Base-by-base conservation (phyloP, 805 yeast species). In the Candida manassasensis region DNA sequence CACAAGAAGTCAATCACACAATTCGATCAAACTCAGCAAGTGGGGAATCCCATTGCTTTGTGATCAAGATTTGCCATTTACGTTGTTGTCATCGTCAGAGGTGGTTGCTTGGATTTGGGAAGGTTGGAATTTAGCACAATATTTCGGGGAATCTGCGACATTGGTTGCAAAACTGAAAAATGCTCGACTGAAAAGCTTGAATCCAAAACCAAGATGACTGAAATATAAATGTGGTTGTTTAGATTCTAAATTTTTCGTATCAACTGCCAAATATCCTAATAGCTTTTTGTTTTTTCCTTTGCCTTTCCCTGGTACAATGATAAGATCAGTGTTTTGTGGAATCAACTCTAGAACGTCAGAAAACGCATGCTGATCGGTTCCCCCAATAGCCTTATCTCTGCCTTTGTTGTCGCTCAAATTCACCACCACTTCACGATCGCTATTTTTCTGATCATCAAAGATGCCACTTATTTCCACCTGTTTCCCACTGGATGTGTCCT, bases 151-250 rank as follows among this genome's bases (percentile, higher is more conserved):
- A 11, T 24, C 12, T 24, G 27, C 27, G 12, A 24, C 27, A 7
- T 8, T 24, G 12, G 33, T 29, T 8, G 44, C 39, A 32, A 43
- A 50, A 16, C 24, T 21, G 27, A 45, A 45, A 5, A 54, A 24
- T 2, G 56, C 36, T 29, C 37, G 45, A 14, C 44, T 30, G 34
- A 47, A 53, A 11, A 46, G 41, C 15, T 41, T 45, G 32, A 50
- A 50, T 14, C 52, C 50, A 35, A 52, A 50, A 10, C 38, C 36
- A 8, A 32, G 16, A 13, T 40, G 21, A 13, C 43, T 43, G 21
- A 40, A 35, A 27, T 43, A 43, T 1, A 49, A 29, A 4, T 44
- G 13, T 6, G 50, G 10, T n/a, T 32, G 26, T 4, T 29, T 36
- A 17, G 13, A n/a, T 4, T 29, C 31, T 2, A 28, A 14, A 3